Percentiles rank a stretch among this genome's conserved stretches.
Conservation (phyloP, 257 asterid species). For the Lithospermum erythrorhizon region DNA sequence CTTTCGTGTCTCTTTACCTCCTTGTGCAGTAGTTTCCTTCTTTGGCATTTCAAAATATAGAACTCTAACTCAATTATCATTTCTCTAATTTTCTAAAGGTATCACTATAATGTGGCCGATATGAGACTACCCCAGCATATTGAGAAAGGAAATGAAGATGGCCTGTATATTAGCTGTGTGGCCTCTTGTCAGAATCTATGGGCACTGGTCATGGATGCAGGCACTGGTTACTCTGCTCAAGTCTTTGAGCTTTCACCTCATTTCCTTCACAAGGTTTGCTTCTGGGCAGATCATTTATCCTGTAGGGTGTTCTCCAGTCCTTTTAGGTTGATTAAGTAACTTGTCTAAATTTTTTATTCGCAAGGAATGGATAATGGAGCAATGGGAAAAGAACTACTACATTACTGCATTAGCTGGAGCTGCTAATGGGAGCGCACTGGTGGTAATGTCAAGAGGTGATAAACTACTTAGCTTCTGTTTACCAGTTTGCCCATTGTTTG, state of each 20-base stretch:
- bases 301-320: not conserved
- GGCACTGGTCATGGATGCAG: slow-evolving; percentile 73
- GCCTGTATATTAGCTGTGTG: slow-evolving; percentile 48
- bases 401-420: slow-evolving; percentile 66
- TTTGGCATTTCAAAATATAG: not conserved
- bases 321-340: not conserved
- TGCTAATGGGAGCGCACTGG: slow-evolving; percentile 48
- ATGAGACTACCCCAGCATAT: slow-evolving; percentile 49
- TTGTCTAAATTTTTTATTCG: not conserved
- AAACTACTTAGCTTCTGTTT: not conserved
- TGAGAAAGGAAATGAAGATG: slow-evolving; percentile 59
- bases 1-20: not conserved
- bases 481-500: too few relatives aligned
- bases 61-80: not conserved
- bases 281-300: not conserved
- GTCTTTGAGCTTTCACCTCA: slow-evolving; percentile 45
- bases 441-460: slow-evolving; percentile 62
- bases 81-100: not conserved
- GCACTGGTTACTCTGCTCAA: slow-evolving; percentile 57
- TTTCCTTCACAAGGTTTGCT: slow-evolving; percentile 57
- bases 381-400: slow-evolving; percentile 59
- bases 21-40: too few relatives aligned
- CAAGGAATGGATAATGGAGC: slow-evolving; percentile 68
- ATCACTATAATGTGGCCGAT: slow-evolving; percentile 35
- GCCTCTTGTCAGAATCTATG: slow-evolving; percentile 53